Percentiles rank a stretch among this genome's conserved stretches.
phyloP scores from a whole-genome alignment of 805 yeast genomes.

The Cyberlindnera maritima region DNA sequence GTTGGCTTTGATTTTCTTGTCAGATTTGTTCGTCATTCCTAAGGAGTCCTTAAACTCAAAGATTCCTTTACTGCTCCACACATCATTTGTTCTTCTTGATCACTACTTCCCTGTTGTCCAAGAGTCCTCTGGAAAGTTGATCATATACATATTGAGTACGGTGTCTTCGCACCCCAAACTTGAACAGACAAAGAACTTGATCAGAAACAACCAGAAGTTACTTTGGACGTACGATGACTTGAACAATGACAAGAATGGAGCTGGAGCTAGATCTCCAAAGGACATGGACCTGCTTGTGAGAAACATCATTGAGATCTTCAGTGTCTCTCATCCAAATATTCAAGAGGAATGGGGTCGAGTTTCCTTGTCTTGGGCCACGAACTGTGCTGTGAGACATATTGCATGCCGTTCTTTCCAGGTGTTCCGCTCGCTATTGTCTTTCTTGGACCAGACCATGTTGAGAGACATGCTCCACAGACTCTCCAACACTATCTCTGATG shows the following conservation, averaged over 20 bases:
- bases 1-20: conserved; percentile 77
- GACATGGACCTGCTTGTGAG: conserved; percentile 77
- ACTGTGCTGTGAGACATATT: conserved; percentile 94
- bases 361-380: conserved; percentile 91
- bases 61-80: conserved; percentile 74
- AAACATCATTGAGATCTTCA: conserved; percentile 56
- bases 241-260: conserved; percentile 70
- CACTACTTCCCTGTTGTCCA: conserved; percentile 83
- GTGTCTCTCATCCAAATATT: conserved; percentile 44
- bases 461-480: conserved; percentile 91
- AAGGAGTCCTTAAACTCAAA: conserved; percentile 57
- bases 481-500: conserved; percentile 91
- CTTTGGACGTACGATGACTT: conserved; percentile 89
- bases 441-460: conserved; percentile 82
- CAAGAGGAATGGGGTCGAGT: conserved; percentile 84
- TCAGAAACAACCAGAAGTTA: conserved; percentile 47
- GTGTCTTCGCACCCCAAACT: conserved; percentile 52
- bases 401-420: conserved; percentile 96
- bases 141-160: conserved; percentile 66
- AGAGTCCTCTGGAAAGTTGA: conserved; percentile 75
- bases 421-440: conserved; percentile 78
- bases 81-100: conserved; percentile 77
- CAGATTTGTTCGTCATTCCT: conserved; percentile 70
- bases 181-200: conserved; percentile 51
- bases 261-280: conserved; percentile 84